These are phyloP conservation scores for Trichoderma sp. DNA, from an alignment of 2,329 filamentous ascomycete species.

Conservation along the genomic window DNA sequence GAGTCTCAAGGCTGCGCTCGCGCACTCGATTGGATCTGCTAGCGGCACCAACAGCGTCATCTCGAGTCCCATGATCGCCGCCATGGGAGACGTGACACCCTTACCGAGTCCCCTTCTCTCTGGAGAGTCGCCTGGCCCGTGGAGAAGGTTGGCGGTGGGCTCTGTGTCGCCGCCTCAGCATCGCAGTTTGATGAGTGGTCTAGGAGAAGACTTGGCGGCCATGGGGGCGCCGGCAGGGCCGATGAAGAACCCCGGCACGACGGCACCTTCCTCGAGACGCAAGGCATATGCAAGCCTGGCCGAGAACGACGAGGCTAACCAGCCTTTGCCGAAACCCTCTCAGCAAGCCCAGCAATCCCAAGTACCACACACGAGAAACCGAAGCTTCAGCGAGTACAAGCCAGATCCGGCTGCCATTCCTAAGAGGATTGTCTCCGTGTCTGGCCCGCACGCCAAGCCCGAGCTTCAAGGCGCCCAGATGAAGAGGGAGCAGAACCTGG, in stretches of 20 bases:
- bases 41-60: conserved; percentile 67
- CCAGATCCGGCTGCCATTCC: conserved; percentile 65
- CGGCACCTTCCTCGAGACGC: conserved; percentile 58
- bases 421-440: conserved; percentile 74
- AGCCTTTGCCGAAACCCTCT: conserved; percentile 27
- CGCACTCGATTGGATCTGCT: conserved; percentile 45
- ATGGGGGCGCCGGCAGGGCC: conserved; percentile 56
- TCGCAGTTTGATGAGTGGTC: conserved; percentile 34
- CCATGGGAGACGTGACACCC: conserved; percentile 77
- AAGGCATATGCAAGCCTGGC: conserved; percentile 53
- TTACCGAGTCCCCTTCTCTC: conserved; percentile 73
- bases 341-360: conserved; percentile 34
- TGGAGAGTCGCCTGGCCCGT: conserved; percentile 66
- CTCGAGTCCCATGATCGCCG: conserved; percentile 73
- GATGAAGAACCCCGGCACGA: conserved; percentile 50
- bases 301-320: conserved; percentile 41
- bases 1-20: conserved; percentile 60
- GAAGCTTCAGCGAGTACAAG: conserved; percentile 89
- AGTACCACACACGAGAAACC: conserved; percentile 64
- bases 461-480: conserved; percentile 49
- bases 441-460: conserved; percentile 57
- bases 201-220: conserved; percentile 46
- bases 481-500: conserved; percentile 79
- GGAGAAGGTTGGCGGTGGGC: conserved; percentile 58
- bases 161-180: conserved; percentile 47